Base-by-base conservation (phyloP, 2,329 filamentous ascomycete species). In the Sclerotinia borealis region DNA sequence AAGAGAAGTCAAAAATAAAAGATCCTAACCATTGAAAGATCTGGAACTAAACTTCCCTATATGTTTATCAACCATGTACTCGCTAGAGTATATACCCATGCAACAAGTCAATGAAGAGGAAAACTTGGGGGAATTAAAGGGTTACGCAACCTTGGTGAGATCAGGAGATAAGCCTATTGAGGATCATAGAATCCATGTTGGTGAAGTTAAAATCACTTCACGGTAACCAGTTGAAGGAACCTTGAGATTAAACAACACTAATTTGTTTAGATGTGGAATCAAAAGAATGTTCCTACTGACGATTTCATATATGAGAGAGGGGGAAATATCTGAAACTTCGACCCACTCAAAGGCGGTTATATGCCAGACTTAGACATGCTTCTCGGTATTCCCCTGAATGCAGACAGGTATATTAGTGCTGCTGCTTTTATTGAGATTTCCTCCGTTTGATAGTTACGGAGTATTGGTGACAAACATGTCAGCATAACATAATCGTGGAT, bases 1-100 rank as follows among this genome's bases (percentile, higher is more conserved):
- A 55, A 62, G 37, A 56, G 13, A 50, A 39, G 36, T 56, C 27
- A 48, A 56, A 29, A 39, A 61, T 61, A 27, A 19, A 19, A n/a
- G 22, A 19, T 25, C 22, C 17, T 31, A 47, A 47, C 11, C 17
- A 25, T 36, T 2, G 47, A 29, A 27, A 15, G 13, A 27, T 7
- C 7, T 50, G 48, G 29, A 29, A 8, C 6, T 31, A 50, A 29
- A 8, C 48, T 27, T 55, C 9, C 34, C 52, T 19, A 39, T 41
- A 41, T 55, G 34, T 22, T 13, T 17, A 9, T 17, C 10, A 34
- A 22, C 49, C 49, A 51, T 36, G 49, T 51, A 25, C 49, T 22
- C 15, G 10, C 36, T 41, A 25, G 36, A 29, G 29, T 29, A 55
- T 41, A 55, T 41, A 22, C 51, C 50, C 34, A 25, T 27, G 34